Evolutionary conservation across 2,329 filamentous ascomycete species (phyloP).

Genomic region (Fusarium illudens): DNA sequence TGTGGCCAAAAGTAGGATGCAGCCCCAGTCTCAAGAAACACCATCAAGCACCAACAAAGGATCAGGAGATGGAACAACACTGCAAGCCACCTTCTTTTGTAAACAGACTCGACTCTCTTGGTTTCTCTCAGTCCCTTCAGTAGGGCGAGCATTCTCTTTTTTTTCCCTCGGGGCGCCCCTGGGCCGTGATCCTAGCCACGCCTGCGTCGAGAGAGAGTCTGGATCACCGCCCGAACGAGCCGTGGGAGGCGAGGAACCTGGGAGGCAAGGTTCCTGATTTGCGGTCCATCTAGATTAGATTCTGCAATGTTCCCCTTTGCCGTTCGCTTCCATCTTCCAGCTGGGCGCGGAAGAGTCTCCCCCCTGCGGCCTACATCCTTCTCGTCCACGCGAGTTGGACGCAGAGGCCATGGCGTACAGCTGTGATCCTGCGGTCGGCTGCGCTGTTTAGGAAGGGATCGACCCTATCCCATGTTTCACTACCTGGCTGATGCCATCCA

Average conservation of each 20-base stretch:
- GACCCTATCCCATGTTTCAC: constrained; percentile 1
- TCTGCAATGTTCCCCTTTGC: neutral
- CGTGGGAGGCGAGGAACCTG: neutral
- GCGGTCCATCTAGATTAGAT: neutral
- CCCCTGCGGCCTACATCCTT: neutral
- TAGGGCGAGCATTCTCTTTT: neutral
- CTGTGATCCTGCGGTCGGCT: neutral
- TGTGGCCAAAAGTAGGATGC: neutral
- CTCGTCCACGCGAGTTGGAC: neutral
- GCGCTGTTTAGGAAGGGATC: constrained; percentile 18
- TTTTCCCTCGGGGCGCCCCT: neutral
- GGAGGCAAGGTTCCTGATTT: constrained; percentile 1
- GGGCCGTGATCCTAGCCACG: neutral
- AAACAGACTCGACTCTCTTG: neutral
- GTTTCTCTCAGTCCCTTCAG: neutral
- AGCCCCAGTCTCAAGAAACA: neutral
- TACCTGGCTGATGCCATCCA: neutral
- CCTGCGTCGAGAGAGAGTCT: neutral
- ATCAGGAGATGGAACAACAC: neutral
- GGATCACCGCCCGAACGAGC: neutral
- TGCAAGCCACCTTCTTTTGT: constrained; percentile 2
- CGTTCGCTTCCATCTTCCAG: neutral
- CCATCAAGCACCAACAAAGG: neutral
- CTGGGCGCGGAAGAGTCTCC: neutral
- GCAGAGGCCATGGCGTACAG: neutral